A percentile compares a stretch with the other conserved stretches of the same genome.
Evolutionary conservation across 208 protist genomes (phyloP).

Genomic region (Herpetomonas tarakana): DNA sequence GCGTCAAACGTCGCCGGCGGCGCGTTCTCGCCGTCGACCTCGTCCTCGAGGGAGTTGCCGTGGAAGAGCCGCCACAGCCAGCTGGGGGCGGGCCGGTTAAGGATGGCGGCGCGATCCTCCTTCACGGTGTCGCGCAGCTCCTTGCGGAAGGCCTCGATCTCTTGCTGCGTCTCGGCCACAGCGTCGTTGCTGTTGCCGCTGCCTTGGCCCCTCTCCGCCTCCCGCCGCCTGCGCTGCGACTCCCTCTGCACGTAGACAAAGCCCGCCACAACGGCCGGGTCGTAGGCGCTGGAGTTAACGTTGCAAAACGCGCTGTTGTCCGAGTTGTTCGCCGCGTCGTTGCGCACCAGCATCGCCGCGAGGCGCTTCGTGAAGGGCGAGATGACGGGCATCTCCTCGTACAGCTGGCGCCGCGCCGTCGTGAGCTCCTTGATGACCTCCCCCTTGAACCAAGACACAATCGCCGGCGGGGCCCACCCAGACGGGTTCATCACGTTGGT

Average conservation of each 20-base stretch:
- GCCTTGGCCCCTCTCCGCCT: no score
- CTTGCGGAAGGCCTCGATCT: neutral
- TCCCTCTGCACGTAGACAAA: neutral
- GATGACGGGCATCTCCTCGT: neutral
- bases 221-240: no score
- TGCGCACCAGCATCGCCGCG: neutral
- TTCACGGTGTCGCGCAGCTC: neutral
- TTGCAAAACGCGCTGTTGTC: neutral
- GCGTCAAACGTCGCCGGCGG: neutral
- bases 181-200: neutral
- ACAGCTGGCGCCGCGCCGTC: neutral
- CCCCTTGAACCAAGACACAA: neutral
- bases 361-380: neutral
- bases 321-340: neutral
- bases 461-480: neutral
- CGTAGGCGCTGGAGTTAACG: neutral
- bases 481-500: neutral
- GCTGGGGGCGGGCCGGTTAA: neutral
- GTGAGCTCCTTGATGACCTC: constrained; percentile 1
- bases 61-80: neutral
- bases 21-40: neutral
- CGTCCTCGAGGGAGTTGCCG: neutral
- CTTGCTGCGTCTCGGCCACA: neutral
- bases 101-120: neutral
- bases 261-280: neutral